Evolutionary conservation across 2,329 filamentous ascomycete species (phyloP), one percentile per base, ranked within the genome.

Genomic region (Ceratocystis alfenasii): DNA sequence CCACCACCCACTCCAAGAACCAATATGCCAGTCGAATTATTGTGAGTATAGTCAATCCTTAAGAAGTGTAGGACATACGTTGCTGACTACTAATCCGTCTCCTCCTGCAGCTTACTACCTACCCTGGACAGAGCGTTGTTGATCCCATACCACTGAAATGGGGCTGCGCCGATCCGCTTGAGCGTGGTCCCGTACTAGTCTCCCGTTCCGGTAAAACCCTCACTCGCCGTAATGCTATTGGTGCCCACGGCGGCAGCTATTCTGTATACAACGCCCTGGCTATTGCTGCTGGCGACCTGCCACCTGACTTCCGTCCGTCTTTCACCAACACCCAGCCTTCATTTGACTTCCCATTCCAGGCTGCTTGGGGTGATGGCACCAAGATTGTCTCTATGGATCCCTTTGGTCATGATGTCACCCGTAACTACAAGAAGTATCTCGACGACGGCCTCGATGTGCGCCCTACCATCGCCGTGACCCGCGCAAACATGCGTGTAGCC

Each of bases 341-440:
- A n/a, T 89, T 85, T 25, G 84, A 87, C 64, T 90, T 97, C 73
- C 91, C 91, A 0, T 91, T 90, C 6, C 95, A 95, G 71, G 86
- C 89, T 6, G 85, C 94, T 76, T 99, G 93, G 93, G 83, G 83
- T 30, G 89, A 95, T 73, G 84, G 83, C 72, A 90, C 90, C 75
- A 97, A 96, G 79, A 97, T 99, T 69, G 93, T 97, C 15, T 90
- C 93, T 20, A 96, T 99, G 90, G 94, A 97, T 73, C 93, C 93
- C 0, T 89, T 88, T 74, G 93, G 94, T 5, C 94, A 97, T 77
- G 78, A 74, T 65, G 74, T 72, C 60, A 20, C 48, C 20, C 36
- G 48, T 10, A 30, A 68, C 59, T 68, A 66, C 46, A 62, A 62
- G 4, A 53, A 64, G 20, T 33, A 65, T 12, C 53, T 67, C n/a